Conservation (phyloP, 1,139 yeast genomes). For the Magnusiomyces magnusii region DNA sequence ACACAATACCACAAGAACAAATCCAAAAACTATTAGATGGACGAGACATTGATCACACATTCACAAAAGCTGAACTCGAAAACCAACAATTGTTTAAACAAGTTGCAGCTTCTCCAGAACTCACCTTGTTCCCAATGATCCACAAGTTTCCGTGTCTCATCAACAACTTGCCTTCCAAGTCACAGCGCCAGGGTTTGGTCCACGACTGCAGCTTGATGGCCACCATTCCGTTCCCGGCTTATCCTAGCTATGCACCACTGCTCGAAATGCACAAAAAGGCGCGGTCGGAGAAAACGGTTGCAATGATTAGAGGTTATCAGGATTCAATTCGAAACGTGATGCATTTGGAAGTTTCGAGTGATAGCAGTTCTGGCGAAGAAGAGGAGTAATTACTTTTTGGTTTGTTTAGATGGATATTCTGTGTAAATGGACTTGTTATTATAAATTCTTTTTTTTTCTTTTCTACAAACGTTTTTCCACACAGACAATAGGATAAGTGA, state of each 20-base stretch:
- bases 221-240: neutral
- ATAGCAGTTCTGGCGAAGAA: neutral
- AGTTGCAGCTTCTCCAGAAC: neutral
- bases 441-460: no score
- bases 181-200: neutral
- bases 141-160: slow-evolving; percentile 1
- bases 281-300: neutral
- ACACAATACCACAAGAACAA: neutral
- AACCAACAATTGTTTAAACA: neutral
- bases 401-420: no score
- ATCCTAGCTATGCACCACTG: neutral
- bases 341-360: neutral
- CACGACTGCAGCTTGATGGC: neutral
- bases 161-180: neutral
- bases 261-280: no score
- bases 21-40: neutral
- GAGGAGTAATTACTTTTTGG: neutral
- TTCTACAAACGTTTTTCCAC: no score
- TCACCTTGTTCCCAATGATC: neutral
- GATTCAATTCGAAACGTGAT: neutral
- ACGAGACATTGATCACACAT: neutral
- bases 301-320: neutral
- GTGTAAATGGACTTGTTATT: no score
- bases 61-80: neutral
- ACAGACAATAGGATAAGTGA: no score